phyloP scores from a whole-genome alignment of 306 rosid species.

The Lablab purpureus region DNA sequence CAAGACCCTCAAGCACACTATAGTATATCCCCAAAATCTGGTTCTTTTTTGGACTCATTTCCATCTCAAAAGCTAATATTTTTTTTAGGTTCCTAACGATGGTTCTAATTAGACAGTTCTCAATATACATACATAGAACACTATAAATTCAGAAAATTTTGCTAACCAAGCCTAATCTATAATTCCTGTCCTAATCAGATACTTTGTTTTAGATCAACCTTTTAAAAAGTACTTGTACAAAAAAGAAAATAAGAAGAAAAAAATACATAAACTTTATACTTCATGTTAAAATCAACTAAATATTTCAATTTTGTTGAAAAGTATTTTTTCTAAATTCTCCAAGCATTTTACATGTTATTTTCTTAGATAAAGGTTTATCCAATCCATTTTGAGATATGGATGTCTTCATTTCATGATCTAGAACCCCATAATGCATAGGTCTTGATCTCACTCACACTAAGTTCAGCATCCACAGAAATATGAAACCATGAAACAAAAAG shows the following conservation, averaged over 20 bases:
- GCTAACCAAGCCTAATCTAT: background rate
- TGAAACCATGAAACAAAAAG: background rate
- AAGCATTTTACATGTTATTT: background rate
- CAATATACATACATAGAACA: too few species aligned
- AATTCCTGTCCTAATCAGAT: background rate
- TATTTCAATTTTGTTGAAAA: background rate
- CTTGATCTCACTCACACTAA: too few species aligned
- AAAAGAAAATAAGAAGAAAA: too few species aligned
- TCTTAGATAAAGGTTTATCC: background rate
- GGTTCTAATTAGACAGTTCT: background rate
- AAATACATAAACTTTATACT: too few species aligned
- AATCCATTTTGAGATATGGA: background rate
- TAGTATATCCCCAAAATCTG: background rate
- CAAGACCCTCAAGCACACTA: background rate
- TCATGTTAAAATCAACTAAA: background rate
- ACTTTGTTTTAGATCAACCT: background rate
- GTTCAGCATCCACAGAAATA: background rate
- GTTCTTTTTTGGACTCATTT: conserved; percentile 8
- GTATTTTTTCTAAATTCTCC: background rate
- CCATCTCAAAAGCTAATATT: conserved; percentile 13
- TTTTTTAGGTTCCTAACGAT: background rate
- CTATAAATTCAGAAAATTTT: background rate
- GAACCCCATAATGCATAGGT: background rate
- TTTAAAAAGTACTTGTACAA: background rate
- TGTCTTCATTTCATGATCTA: background rate